Conservation (phyloP, 1,139 yeast species). For the Blastobotrys persicus region DNA sequence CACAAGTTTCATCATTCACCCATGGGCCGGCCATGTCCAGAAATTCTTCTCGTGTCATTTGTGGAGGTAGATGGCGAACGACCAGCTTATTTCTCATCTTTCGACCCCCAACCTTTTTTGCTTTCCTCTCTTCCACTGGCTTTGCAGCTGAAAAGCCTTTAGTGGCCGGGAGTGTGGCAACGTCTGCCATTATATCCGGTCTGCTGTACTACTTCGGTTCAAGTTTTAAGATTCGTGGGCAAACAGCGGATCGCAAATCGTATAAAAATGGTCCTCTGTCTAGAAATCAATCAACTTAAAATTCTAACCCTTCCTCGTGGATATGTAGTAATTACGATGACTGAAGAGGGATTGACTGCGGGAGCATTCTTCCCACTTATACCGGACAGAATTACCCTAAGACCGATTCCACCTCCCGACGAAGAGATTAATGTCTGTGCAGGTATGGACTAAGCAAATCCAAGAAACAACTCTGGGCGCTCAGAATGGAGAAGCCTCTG, state of each 20-base stretch:
- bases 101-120: constrained; percentile 6
- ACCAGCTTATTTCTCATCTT: constrained; percentile 27
- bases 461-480: constrained; percentile 18
- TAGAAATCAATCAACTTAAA: too few relatives aligned
- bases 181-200: background rate
- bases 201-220: too few relatives aligned
- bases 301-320: too few relatives aligned
- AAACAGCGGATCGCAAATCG: too few relatives aligned
- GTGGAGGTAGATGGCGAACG: constrained; percentile 43
- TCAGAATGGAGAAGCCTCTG: constrained; percentile 17
- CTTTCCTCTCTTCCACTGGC: constrained; percentile 10
- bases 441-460: constrained; percentile 26
- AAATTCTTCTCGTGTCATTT: constrained; percentile 35
- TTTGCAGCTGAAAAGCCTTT: background rate
- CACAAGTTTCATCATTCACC: constrained; percentile 24
- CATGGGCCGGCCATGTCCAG: constrained; percentile 24
- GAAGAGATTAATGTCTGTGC: constrained; percentile 25
- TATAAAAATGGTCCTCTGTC: too few relatives aligned
- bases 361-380: background rate
- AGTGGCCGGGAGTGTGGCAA: background rate
- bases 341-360: too few relatives aligned
- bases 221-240: too few relatives aligned
- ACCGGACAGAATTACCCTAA: too few relatives aligned
- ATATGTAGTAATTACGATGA: too few relatives aligned
- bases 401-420: background rate